phyloP scores from a whole-genome alignment of 306 rosid genomes.

The Cucurbita argyrosperma region DNA sequence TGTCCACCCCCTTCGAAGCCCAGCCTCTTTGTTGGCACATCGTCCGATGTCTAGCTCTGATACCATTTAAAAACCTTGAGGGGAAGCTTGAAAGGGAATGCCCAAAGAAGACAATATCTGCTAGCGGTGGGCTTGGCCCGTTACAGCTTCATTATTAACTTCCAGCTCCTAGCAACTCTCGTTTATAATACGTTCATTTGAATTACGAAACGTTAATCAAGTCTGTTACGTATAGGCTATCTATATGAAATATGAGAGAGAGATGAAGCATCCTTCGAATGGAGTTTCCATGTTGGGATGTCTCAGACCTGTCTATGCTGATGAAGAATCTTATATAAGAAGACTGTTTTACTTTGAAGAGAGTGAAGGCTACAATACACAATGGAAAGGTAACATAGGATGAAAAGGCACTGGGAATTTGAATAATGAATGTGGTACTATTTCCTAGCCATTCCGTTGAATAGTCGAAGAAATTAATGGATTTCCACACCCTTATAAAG shows the following conservation, averaged over 20 bases:
- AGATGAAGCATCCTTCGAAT: conserved; percentile 71
- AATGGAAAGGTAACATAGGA: conserved; percentile 44
- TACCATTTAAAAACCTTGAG: too few relatives aligned
- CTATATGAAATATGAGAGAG: conserved; percentile 32
- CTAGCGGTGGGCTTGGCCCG: not conserved
- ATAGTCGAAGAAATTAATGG: not conserved
- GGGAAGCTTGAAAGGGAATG: too few relatives aligned
- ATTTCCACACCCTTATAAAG: not conserved
- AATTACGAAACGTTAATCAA: not conserved
- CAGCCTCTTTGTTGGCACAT: too few relatives aligned
- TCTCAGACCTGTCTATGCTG: conserved; percentile 64
- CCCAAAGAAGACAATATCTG: too few relatives aligned
- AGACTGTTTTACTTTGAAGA: conserved; percentile 33
- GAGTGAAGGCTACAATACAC: conserved; percentile 37
- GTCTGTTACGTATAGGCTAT: conserved; percentile 37
- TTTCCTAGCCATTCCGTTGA: not conserved
- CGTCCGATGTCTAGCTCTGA: accelerated
- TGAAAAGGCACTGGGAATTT: not conserved
- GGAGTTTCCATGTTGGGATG: conserved; percentile 80
- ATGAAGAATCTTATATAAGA: conserved; percentile 60
- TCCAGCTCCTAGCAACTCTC: not conserved
- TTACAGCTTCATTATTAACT: not conserved
- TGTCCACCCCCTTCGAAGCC: too few relatives aligned
- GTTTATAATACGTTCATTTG: not conserved
- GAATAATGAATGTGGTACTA: not conserved